Evolutionary conservation across 495 filamentous ascomycete species (phyloP).

Genomic region (Podospora pseudoanserina): DNA sequence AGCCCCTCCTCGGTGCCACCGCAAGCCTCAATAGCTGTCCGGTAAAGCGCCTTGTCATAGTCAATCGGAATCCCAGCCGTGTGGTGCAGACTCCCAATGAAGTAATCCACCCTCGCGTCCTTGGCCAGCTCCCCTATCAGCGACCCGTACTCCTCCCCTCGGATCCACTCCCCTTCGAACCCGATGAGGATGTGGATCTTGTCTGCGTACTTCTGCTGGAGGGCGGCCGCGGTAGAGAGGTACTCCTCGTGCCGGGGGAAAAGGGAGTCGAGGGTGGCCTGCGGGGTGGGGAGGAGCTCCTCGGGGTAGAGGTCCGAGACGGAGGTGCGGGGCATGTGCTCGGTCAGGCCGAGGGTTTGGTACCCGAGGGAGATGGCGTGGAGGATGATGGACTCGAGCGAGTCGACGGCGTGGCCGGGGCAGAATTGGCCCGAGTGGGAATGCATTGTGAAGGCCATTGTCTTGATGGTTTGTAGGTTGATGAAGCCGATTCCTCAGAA

Average conservation of each 20-base stretch:
- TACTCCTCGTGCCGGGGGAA: constrained; percentile 63
- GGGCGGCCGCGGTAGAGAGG: constrained; percentile 63
- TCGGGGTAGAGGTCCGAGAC: constrained; percentile 84
- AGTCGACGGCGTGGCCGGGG: constrained; percentile 76
- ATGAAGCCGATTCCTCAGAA: background rate
- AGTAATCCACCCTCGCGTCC: constrained; percentile 71
- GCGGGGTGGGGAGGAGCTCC: constrained; percentile 51
- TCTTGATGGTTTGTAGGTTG: background rate
- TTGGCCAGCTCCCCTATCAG: constrained; percentile 58
- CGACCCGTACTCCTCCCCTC: constrained; percentile 52
- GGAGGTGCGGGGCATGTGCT: constrained; percentile 84
- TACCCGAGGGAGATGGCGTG: constrained; percentile 75
- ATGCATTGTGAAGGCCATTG: constrained; percentile 97
- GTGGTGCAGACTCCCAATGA: constrained; percentile 90
- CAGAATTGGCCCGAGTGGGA: constrained; percentile 98
- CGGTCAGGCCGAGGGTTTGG: constrained; percentile 82
- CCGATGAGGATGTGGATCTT: constrained; percentile 81
- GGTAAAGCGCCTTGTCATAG: constrained; percentile 67
- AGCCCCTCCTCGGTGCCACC: constrained; percentile 61
- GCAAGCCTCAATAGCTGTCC: constrained; percentile 8
- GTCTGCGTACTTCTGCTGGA: constrained; percentile 65
- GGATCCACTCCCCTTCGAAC: constrained; percentile 91
- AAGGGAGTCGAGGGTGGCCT: constrained; percentile 39
- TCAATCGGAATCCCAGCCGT: constrained; percentile 83
- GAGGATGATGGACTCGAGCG: constrained; percentile 77